Conservation (phyloP, 176 grass and related monocot genomes). For the Lolium multiflorum region DNA sequence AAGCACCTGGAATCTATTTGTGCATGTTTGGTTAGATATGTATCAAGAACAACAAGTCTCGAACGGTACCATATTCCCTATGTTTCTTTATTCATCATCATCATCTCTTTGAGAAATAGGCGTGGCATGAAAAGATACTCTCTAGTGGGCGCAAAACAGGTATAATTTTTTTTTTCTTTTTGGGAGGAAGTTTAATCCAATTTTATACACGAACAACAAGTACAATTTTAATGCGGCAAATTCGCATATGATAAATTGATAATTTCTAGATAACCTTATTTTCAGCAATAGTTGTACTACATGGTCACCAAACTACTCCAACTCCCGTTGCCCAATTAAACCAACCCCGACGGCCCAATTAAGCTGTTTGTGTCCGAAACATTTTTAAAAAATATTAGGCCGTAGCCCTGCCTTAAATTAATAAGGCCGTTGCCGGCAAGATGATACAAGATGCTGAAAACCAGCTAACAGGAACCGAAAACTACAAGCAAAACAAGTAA, state of each 20-base stretch:
- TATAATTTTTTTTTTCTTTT: background rate
- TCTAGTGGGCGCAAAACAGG: background rate
- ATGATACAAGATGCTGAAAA: too few species aligned
- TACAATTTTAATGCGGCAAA: too few species aligned
- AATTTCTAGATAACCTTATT: background rate
- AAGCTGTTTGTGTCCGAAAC: background rate
- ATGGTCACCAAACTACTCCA: too few species aligned
- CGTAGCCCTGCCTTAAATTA: too few species aligned
- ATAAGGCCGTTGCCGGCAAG: too few species aligned
- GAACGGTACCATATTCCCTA: background rate
- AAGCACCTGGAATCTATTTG: background rate
- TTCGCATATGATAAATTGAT: background rate
- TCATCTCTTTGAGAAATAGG: background rate
- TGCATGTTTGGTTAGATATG: conserved; percentile 10
- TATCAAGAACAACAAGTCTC: background rate
- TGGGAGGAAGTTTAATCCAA: background rate
- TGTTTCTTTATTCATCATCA: background rate
- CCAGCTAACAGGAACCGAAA: too few species aligned
- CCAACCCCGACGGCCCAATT: background rate
- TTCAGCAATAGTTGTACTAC: background rate
- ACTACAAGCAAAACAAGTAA: too few species aligned
- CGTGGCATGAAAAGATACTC: background rate
- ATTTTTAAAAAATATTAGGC: too few species aligned
- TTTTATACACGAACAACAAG: too few species aligned
- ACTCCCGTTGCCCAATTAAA: background rate